Conservation (phyloP, 1,284 basidiomycete species). For the Xanthoconium separans region DNA sequence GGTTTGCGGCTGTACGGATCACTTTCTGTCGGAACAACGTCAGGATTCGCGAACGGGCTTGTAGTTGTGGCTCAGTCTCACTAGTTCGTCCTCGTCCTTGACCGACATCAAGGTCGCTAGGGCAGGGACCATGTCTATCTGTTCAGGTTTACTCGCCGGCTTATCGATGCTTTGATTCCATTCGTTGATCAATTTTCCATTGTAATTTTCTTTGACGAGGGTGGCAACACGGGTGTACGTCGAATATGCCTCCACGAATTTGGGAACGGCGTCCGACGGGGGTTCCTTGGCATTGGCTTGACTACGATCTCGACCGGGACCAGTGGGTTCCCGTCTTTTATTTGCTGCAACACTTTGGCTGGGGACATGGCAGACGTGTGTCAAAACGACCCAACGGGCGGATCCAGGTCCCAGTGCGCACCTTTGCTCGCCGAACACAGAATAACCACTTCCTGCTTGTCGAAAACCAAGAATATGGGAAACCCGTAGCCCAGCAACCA, state of each 20-base stretch:
- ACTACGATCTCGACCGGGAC: constrained; percentile 64
- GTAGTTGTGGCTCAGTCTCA: constrained; percentile 39
- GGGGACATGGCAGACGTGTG: constrained; percentile 12
- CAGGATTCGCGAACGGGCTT: constrained; percentile 1
- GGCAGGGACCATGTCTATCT: constrained; percentile 76
- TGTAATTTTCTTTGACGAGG: constrained; percentile 74
- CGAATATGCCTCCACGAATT: constrained; percentile 57
- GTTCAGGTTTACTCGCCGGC: constrained; percentile 61
- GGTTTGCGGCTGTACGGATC: constrained; percentile 69
- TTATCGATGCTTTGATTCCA: constrained; percentile 67
- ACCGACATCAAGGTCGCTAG: constrained; percentile 80
- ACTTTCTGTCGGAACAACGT: constrained; percentile 57
- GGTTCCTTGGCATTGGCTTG: constrained; percentile 75
- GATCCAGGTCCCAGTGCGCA: constrained; percentile 30
- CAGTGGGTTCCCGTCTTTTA: constrained; percentile 51
- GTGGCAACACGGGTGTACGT: constrained; percentile 63
- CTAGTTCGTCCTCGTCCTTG: constrained; percentile 91
- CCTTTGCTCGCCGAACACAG: constrained; percentile 90
- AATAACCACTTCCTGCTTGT: constrained; percentile 73
- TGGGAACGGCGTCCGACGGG: constrained; percentile 63
- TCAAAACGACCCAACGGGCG: constrained; percentile 8
- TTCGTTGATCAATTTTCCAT: constrained; percentile 78
- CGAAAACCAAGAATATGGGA: constrained; percentile 86
- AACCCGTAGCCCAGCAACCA: constrained; percentile 97
- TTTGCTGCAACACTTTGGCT: constrained; percentile 73